A percentile compares a stretch with the other conserved stretches of the same genome.
Conservation (phyloP, 2,329 filamentous ascomycete genomes). For the Chaetomiaceae sp. region DNA sequence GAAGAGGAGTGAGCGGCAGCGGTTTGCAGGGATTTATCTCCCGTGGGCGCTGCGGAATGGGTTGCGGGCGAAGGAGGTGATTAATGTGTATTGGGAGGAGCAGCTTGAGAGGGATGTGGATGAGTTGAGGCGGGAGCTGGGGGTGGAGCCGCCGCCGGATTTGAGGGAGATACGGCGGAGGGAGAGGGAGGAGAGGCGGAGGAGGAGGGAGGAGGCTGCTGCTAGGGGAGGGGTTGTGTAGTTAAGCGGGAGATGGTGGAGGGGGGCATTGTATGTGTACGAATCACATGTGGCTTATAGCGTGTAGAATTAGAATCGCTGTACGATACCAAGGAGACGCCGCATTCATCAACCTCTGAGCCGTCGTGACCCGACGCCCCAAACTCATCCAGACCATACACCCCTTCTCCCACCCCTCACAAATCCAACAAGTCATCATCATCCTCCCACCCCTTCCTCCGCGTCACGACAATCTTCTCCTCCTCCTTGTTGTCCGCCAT, state of each 20-base stretch:
- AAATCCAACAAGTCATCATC: slow-evolving; percentile 71
- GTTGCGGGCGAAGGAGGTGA: slow-evolving; percentile 68
- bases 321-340: slow-evolving; percentile 7
- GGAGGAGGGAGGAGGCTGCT: slow-evolving; percentile 42
- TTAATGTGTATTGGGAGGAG: slow-evolving; percentile 98
- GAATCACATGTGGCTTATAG: background rate
- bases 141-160: slow-evolving; percentile 86
- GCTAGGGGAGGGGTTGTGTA: background rate
- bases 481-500: slow-evolving; percentile 75
- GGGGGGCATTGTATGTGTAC: background rate
- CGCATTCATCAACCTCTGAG: background rate
- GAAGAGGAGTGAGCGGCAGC: slow-evolving; percentile 71
- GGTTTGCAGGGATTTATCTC: slow-evolving; percentile 71
- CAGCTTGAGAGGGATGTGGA: slow-evolving; percentile 78
- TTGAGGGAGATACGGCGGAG: slow-evolving; percentile 70
- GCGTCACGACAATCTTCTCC: slow-evolving; percentile 82
- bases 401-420: slow-evolving; percentile 1
- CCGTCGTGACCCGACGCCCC: too few species aligned
- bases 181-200: slow-evolving; percentile 65
- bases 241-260: background rate
- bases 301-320: slow-evolving; percentile 6
- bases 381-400: background rate
- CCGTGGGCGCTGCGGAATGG: slow-evolving; percentile 92
- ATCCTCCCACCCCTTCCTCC: slow-evolving; percentile 82
- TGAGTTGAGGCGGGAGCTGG: slow-evolving; percentile 67